Conservation (phyloP, 1,284 basidiomycete species). For the Ceratobasidium papillatum region DNA sequence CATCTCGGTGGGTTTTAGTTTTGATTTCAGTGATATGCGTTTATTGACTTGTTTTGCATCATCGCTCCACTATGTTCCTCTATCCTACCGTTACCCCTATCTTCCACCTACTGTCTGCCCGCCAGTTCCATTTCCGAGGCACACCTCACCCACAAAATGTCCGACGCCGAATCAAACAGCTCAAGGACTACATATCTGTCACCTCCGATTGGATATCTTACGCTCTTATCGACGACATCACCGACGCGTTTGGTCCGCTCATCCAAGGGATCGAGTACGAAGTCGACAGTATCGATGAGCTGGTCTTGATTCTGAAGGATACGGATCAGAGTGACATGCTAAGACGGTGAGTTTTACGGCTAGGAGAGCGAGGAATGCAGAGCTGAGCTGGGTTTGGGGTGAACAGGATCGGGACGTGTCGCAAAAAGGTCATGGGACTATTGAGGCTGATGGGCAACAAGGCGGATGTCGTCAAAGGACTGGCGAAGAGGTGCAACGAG, state of each 20-base stretch:
- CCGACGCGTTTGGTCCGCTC: constrained; percentile 97
- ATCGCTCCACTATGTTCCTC: too few species aligned
- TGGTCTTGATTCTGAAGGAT: constrained; percentile 95
- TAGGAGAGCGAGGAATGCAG: not conserved
- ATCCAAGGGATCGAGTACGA: constrained; percentile 99
- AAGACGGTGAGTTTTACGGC: constrained; percentile 57
- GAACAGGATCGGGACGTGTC: constrained; percentile 93
- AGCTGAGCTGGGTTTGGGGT: too few species aligned
- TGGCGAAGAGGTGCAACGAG: constrained; percentile 98
- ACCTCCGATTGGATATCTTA: constrained; percentile 99
- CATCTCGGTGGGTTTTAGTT: too few species aligned
- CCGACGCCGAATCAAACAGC: constrained; percentile 96
- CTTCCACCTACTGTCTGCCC: too few species aligned
- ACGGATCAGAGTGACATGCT: constrained; percentile 85
- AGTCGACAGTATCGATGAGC: constrained; percentile 98
- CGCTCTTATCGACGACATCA: constrained; percentile 99
- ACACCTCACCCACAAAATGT: constrained; percentile 99
- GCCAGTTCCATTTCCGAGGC: constrained; percentile 97
- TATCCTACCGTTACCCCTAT: too few species aligned
- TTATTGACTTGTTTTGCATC: too few species aligned
- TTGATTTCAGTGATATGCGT: too few species aligned
- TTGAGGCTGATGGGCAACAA: constrained; percentile 98
- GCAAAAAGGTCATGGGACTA: constrained; percentile 99
- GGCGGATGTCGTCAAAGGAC: constrained; percentile 98
- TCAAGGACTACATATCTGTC: constrained; percentile 97